phyloP scores from a whole-genome alignment of 1,139 yeast genomes.

The Arxiozyma bovina region DNA sequence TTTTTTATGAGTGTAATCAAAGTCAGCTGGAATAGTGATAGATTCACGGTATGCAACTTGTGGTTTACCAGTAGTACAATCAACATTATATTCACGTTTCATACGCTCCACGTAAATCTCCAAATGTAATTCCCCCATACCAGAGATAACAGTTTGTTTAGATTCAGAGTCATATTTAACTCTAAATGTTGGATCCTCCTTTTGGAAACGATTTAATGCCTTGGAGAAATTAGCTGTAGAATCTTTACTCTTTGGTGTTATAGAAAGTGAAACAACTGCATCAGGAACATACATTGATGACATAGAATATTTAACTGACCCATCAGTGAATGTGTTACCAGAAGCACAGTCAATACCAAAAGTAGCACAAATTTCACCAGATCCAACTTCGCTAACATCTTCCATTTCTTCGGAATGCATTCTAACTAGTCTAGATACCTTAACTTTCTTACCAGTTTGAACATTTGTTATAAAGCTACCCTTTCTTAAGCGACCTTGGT shows the following conservation, averaged over 20 bases:
- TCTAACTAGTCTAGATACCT: constrained; percentile 90
- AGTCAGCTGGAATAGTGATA: constrained; percentile 60
- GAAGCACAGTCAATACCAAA: constrained; percentile 99
- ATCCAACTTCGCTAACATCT: constrained; percentile 89
- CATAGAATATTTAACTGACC: constrained; percentile 74
- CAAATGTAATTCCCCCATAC: constrained; percentile 97
- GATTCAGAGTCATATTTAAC: constrained; percentile 86
- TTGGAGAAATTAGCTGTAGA: constrained; percentile 74
- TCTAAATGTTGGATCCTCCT: constrained; percentile 97
- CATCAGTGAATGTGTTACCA: constrained; percentile 93
- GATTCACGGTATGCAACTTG: constrained; percentile 98
- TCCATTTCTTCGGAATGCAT: constrained; percentile 99
- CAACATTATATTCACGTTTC: constrained; percentile 94
- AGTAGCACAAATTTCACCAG: constrained; percentile 99
- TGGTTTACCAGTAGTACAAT: constrained; percentile 92
- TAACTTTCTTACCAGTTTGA: constrained; percentile 87
- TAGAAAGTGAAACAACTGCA: constrained; percentile 89
- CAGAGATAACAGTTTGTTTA: constrained; percentile 91
- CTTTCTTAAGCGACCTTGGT: constrained; percentile 89
- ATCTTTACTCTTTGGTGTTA: constrained; percentile 82
- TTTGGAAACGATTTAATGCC: constrained; percentile 94
- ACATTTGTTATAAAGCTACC: constrained; percentile 85
- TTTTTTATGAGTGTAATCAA: constrained; percentile 92
- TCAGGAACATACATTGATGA: constrained; percentile 98
- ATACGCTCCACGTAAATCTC: constrained; percentile 97